phyloP scores from a whole-genome alignment of 2,329 filamentous ascomycete species.

The Fusarium coicis region DNA sequence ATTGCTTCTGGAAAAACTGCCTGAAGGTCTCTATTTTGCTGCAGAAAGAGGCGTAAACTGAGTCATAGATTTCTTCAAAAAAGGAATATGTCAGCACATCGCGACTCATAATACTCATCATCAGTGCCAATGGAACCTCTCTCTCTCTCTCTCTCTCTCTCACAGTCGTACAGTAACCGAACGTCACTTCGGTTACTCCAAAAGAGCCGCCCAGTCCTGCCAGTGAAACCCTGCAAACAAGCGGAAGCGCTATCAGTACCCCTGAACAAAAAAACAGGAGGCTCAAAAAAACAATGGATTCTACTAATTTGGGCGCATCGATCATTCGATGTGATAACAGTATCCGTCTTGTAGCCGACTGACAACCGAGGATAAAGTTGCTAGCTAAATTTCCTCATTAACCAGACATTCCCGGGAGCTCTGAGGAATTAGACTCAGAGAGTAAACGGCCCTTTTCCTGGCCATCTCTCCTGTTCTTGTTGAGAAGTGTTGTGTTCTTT shows the following conservation, averaged over 20 bases:
- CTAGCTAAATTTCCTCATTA: constrained; percentile 26
- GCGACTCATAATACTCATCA: background rate
- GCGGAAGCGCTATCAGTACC: constrained; percentile 19
- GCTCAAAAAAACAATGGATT: background rate
- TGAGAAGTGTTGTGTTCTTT: background rate
- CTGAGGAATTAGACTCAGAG: background rate
- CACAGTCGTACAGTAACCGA: background rate
- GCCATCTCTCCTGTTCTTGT: constrained; percentile 5
- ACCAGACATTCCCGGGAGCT: background rate
- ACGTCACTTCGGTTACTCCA: background rate
- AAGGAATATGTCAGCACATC: background rate
- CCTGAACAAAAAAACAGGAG: constrained; percentile 16
- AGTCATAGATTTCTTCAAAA: background rate
- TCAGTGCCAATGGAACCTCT: background rate
- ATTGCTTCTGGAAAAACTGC: constrained; percentile 22
- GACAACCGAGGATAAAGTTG: constrained; percentile 42
- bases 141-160: background rate
- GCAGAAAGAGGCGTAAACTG: background rate
- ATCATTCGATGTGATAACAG: constrained; percentile 14
- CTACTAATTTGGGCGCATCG: constrained; percentile 7
- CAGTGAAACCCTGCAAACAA: constrained; percentile 17
- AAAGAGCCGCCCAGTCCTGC: constrained; percentile 32
- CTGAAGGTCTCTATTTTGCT: background rate
- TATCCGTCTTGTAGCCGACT: constrained; percentile 32
- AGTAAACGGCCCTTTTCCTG: constrained; percentile 15